These are phyloP conservation scores for Candida wancherniae DNA, from an alignment of 805 yeast species.

Conservation along the genomic window DNA sequence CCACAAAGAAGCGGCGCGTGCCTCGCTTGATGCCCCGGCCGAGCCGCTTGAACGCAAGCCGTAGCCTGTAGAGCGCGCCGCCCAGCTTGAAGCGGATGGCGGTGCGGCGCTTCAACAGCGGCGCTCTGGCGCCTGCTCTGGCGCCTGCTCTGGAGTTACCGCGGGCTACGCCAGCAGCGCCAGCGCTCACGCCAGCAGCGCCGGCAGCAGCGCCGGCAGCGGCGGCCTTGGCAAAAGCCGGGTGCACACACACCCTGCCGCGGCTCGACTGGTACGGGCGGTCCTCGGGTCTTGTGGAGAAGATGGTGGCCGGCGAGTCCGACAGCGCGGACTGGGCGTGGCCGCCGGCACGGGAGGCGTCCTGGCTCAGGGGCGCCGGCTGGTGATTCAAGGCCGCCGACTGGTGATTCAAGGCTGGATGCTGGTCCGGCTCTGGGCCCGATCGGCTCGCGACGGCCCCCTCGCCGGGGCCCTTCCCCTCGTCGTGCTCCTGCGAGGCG, in stretches of 20 bases:
- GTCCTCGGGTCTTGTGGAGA: conserved; percentile 33
- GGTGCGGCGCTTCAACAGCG: conserved; percentile 21
- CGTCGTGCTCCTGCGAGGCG: conserved; percentile 1
- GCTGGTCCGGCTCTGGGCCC: too few species aligned
- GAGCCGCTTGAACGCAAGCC: conserved; percentile 7
- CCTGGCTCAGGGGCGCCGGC: too few species aligned
- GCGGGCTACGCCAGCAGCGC: too few species aligned
- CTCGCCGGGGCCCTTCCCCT: too few species aligned
- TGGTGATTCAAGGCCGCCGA: too few species aligned
- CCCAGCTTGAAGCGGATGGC: conserved; percentile 36
- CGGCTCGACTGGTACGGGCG: background rate
- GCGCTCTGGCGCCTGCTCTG: too few species aligned
- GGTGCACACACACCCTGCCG: background rate
- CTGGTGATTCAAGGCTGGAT: too few species aligned
- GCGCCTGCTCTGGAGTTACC: too few species aligned
- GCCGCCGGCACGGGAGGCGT: conserved; percentile 9
- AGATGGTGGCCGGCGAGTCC: conserved; percentile 43
- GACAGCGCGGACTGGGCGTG: too few species aligned
- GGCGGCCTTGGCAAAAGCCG: background rate
- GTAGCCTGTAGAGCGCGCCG: conserved; percentile 27
- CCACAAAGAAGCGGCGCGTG: conserved; percentile 8
- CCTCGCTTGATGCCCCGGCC: conserved; percentile 20
- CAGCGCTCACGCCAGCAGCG: too few species aligned
- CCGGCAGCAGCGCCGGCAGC: too few species aligned
- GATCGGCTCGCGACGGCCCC: too few species aligned